These are phyloP conservation scores for Talaromyces sp. DNA, from an alignment of 2,329 filamentous ascomycete species.

Conservation along the genomic window DNA sequence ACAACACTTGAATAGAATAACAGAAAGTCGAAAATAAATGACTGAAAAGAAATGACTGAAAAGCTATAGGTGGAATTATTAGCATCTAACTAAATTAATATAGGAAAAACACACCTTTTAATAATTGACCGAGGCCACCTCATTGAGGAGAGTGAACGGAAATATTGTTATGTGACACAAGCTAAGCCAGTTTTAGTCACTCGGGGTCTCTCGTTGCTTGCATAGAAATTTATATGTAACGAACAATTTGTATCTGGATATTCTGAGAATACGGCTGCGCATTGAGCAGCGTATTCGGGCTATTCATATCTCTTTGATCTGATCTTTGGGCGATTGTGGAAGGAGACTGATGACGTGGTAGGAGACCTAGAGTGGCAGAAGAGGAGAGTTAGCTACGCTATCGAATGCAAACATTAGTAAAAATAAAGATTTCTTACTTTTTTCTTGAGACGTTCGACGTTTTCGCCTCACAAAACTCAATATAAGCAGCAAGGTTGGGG, in stretches of 20 bases:
- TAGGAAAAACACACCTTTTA: too few relatives aligned
- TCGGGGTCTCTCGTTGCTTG: too few relatives aligned
- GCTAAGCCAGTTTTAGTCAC: neutral
- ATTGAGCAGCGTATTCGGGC: neutral
- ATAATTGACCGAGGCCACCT: too few relatives aligned
- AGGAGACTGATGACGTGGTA: neutral
- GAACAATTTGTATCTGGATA: slow-evolving; percentile 1
- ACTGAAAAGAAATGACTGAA: too few relatives aligned
- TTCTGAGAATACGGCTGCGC: neutral
- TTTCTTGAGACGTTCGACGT: neutral
- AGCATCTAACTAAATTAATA: too few relatives aligned
- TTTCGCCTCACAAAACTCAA: neutral
- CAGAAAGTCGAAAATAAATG: too few relatives aligned
- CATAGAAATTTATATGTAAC: neutral
- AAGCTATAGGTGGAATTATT: too few relatives aligned
- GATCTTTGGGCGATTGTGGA: neutral
- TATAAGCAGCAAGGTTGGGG: neutral
- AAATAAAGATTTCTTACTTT: neutral
- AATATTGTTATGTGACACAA: neutral
- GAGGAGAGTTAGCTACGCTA: neutral
- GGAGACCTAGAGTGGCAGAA: neutral
- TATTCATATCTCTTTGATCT: neutral
- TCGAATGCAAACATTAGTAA: neutral
- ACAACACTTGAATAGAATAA: too few relatives aligned
- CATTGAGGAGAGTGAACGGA: neutral